phyloP scores from a whole-genome alignment of 2,329 filamentous ascomycete genomes.

The Stagonosporopsis chrysanthemi region DNA sequence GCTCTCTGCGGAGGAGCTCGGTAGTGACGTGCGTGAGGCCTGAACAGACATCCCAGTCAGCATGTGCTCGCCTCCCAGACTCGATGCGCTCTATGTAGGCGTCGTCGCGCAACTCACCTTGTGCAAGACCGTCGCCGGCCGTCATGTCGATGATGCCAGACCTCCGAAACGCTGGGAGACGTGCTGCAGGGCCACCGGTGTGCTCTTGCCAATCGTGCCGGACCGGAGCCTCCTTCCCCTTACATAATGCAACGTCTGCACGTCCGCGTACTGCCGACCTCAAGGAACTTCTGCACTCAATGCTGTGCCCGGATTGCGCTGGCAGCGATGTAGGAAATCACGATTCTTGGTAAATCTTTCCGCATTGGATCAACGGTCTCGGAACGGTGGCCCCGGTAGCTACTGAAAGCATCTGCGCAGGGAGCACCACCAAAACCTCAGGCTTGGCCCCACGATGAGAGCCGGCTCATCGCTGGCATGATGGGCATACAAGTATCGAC shows the following conservation, averaged over 20 bases:
- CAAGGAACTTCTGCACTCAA: background rate
- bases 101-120: slow-evolving; percentile 27
- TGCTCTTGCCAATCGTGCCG: slow-evolving; percentile 19
- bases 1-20: slow-evolving; percentile 57
- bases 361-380: slow-evolving; percentile 1
- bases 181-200: slow-evolving; percentile 17
- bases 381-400: slow-evolving; percentile 7
- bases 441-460: background rate
- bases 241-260: slow-evolving; percentile 18
- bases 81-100: background rate
- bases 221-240: slow-evolving; percentile 27
- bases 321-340: slow-evolving; percentile 3
- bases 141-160: slow-evolving; percentile 32
- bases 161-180: slow-evolving; percentile 10
- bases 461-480: background rate
- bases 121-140: slow-evolving; percentile 19
- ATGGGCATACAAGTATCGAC: background rate
- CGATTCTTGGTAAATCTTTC: slow-evolving; percentile 14
- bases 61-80: slow-evolving; percentile 3
- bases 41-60: slow-evolving; percentile 27
- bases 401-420: background rate
- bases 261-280: slow-evolving; percentile 8
- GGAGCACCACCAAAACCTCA: background rate
- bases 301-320: slow-evolving; percentile 1
- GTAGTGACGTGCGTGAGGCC: slow-evolving; percentile 50